Evolutionary conservation across 495 filamentous ascomycete genomes (phyloP).

Genomic region (Hypoxylon lienhwacheense): DNA sequence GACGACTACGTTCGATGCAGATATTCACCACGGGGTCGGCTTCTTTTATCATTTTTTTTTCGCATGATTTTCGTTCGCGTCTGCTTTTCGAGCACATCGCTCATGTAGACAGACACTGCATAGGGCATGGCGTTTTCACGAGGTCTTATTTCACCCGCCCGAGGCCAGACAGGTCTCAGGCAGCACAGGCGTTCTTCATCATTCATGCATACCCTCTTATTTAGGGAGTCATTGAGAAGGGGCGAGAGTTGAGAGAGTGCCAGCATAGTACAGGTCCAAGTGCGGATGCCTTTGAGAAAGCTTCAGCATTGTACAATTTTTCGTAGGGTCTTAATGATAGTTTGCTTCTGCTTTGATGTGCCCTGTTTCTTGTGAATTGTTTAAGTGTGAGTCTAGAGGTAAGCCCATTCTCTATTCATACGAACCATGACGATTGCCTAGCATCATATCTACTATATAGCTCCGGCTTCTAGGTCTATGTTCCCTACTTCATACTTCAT

Average conservation of each 20-base stretch:
- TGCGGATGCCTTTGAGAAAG: background rate
- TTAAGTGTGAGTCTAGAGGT: no score
- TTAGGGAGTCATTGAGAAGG: background rate
- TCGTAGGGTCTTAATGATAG: constrained; percentile 11
- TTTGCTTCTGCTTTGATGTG: constrained; percentile 12
- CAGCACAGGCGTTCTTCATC: constrained; percentile 25
- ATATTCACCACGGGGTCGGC: background rate
- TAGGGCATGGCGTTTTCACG: constrained; percentile 30
- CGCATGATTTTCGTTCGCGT: constrained; percentile 1
- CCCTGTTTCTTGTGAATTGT: no score
- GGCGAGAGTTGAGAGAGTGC: constrained; percentile 2
- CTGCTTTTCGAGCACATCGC: constrained; percentile 12
- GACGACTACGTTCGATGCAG: constrained; percentile 1
- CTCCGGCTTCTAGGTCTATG: no score
- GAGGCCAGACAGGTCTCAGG: constrained; percentile 6
- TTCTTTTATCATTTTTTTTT: background rate
- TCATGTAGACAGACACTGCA: constrained; percentile 35
- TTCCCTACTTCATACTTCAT: no score
- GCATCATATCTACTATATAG: no score
- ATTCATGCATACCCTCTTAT: constrained; percentile 12
- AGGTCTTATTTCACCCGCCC: constrained; percentile 2
- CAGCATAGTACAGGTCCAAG: constrained; percentile 7
- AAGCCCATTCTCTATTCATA: no score
- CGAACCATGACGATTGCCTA: no score
- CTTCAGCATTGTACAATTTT: constrained; percentile 13